Percentiles rank a stretch among this genome's conserved stretches.
Conservation (phyloP, 179 eudicot species). For the Heliamphora pulchella region DNA sequence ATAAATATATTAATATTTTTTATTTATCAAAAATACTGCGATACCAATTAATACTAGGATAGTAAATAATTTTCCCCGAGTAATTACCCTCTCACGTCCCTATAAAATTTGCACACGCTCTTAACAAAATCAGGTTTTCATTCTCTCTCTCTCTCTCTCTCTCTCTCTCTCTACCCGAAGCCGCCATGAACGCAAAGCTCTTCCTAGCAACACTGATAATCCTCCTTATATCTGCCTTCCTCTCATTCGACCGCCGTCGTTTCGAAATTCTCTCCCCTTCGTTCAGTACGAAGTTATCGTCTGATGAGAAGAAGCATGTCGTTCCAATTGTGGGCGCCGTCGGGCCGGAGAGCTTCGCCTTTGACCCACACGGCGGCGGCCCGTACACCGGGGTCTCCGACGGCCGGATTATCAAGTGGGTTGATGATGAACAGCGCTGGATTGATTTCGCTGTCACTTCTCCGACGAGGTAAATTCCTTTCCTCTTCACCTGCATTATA, state of each 20-base stretch:
- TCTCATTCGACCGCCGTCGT: background rate
- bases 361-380: conserved; percentile 42
- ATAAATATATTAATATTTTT: no score
- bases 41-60: no score
- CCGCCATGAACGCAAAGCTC: background rate
- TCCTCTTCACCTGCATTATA: background rate
- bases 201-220: background rate
- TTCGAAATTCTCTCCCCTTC: no score
- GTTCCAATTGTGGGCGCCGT: conserved; percentile 49
- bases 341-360: conserved; percentile 68
- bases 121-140: no score
- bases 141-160: background rate
- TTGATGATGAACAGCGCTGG: conserved; percentile 42
- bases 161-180: conserved; percentile 1
- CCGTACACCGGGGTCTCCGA: conserved; percentile 70
- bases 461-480: conserved; percentile 33
- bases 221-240: background rate
- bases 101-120: no score
- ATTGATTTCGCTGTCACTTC: conserved; percentile 61
- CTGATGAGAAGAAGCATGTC: background rate
- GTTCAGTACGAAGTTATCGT: background rate
- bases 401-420: conserved; percentile 70
- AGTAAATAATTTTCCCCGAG: no score
- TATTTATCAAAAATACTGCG: no score
- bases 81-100: no score